Evolutionary conservation across 441 rosid species (phyloP), one percentile per base, ranked within the genome.

Genomic region (Croton setiger): DNA sequence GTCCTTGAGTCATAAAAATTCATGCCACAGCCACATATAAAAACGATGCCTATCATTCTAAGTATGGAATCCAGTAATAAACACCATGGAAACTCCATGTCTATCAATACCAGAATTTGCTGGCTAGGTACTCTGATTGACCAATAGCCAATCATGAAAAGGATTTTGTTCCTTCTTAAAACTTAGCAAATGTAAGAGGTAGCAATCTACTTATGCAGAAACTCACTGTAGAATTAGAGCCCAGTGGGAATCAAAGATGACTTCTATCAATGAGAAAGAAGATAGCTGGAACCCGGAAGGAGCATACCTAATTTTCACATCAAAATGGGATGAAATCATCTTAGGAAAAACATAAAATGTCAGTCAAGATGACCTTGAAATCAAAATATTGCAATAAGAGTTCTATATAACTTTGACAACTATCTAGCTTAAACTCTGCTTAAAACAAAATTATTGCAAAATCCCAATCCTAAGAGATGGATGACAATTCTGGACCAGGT

Each of bases 211-310:
- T 10, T 13, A 51, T 36, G 47, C 2, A 49, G 9, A 21, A 56
- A 55, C 10, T 27, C 33, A 21, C 52, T 41, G 37, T 23, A 55
- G 37, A 41, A 39, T 9, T 20, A 43, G 55, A 55, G 36, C 18
- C 15, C 35, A 15, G 14, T 1, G 41, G 7, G 33, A 33, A 64
- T n/a, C 15, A 51, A 12, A 36, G 3, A 33, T 17, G 2, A 17
- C 17, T 4, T 64, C 56, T 51, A 51, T 64, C 41, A 48, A 7
- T 35, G 5, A 64, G 44, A 64, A 33, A 64, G 44, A 64, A 33
- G 45, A 48, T 17, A 27, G 20, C 21, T 47, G 8, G 4, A 7
- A 23, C 1, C 11, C 13, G 51, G 13, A 9, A 4, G 10, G 9
- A 4, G 10, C 4, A 11, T 12, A n/a, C n/a, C 4, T 13, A 9